Evolutionary conservation across 1,284 basidiomycete genomes (phyloP).

Genomic region (Ganoderma sinense): DNA sequence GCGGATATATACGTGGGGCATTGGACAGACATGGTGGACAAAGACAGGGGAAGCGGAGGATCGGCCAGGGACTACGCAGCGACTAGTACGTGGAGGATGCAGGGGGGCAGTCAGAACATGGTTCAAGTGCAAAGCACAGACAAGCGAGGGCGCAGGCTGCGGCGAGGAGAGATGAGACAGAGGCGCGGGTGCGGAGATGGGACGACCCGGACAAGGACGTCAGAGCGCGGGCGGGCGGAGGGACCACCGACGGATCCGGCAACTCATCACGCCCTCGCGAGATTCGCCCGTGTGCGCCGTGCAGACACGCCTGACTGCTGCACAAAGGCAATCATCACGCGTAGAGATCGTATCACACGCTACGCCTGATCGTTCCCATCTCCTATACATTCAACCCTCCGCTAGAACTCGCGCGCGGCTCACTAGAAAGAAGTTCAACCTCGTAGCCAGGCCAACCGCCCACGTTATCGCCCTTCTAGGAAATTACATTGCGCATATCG

Average conservation of each 20-base stretch:
- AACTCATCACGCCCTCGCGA: constrained; percentile 2
- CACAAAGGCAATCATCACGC: background rate
- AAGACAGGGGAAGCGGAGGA: constrained; percentile 9
- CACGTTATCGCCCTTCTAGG: background rate
- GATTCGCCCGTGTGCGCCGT: background rate
- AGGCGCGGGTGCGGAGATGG: constrained; percentile 10
- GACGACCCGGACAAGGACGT: background rate
- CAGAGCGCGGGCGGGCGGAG: background rate
- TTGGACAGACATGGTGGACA: constrained; percentile 34
- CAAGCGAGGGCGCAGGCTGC: background rate
- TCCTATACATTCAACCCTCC: constrained; percentile 10
- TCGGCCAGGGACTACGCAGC: background rate
- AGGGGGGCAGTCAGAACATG: constrained; percentile 1
- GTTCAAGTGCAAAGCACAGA: background rate
- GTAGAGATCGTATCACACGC: constrained; percentile 12
- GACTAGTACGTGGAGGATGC: background rate
- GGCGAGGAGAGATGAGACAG: constrained; percentile 19
- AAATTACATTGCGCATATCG: background rate
- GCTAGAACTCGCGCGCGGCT: background rate
- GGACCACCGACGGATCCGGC: background rate
- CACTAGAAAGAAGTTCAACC: background rate
- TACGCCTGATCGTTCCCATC: constrained; percentile 7
- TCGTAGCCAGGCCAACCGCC: constrained; percentile 11
- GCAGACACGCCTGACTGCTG: background rate
- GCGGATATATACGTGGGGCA: constrained; percentile 80